phyloP scores from a whole-genome alignment of 306 rosid genomes.

The Ziziphus jujuba region DNA sequence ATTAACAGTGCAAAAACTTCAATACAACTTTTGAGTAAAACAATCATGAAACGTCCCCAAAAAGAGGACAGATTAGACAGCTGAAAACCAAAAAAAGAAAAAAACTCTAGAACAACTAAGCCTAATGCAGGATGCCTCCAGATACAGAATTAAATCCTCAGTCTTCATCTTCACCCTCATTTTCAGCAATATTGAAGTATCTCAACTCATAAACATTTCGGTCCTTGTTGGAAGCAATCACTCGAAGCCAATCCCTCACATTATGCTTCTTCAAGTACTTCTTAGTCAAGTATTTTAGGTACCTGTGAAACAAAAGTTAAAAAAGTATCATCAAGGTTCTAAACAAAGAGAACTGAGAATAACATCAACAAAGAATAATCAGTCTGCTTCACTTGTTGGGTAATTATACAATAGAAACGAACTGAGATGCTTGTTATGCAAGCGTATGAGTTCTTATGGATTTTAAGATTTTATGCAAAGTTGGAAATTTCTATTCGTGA shows the following conservation, averaged over 20 bases:
- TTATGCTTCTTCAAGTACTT: conserved; percentile 61
- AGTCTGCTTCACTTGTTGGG: too few relatives aligned
- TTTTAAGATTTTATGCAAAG: too few relatives aligned
- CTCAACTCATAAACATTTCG: conserved; percentile 54
- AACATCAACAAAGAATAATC: too few relatives aligned
- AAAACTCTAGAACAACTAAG: conserved; percentile 16
- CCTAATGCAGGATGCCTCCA: conserved; percentile 22
- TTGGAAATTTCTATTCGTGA: too few relatives aligned
- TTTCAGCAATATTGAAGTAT: conserved; percentile 65
- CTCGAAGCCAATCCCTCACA: conserved; percentile 66
- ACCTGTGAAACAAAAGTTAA: conserved; percentile 29
- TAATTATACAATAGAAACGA: too few relatives aligned
- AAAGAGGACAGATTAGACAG: conserved; percentile 23
- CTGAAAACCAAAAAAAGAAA: not conserved
- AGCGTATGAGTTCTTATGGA: too few relatives aligned
- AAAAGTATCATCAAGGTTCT: too few relatives aligned
- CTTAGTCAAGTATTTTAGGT: conserved; percentile 53
- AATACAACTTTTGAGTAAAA: not conserved
- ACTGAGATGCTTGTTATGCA: too few relatives aligned
- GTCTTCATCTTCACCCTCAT: conserved; percentile 61
- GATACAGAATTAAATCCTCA: conserved; percentile 24
- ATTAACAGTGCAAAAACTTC: conserved; percentile 1
- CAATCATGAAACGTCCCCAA: conserved; percentile 25
- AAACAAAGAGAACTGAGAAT: too few relatives aligned
- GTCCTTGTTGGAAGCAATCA: conserved; percentile 60